Evolutionary conservation across 2,329 filamentous ascomycete genomes (phyloP).

Genomic region (Cadophora sp.): DNA sequence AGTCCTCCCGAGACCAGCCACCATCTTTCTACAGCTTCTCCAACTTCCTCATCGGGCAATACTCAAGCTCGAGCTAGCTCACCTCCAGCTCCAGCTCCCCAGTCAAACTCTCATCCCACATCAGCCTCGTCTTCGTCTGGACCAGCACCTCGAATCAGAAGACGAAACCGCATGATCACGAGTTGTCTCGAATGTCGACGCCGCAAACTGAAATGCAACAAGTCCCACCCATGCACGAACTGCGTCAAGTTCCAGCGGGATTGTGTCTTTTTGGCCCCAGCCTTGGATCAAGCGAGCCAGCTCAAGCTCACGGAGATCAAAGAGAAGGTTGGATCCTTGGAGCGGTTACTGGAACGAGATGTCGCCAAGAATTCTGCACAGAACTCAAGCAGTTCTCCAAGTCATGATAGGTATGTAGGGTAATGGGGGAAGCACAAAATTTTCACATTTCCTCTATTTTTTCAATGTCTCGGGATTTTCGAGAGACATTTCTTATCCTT

Average conservation of each 20-base stretch:
- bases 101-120: conserved; percentile 5
- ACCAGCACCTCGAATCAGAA: conserved; percentile 38
- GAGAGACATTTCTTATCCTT: too few relatives aligned
- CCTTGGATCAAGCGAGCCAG: conserved; percentile 72
- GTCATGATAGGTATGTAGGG: conserved; percentile 22
- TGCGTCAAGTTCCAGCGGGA: conserved; percentile 52
- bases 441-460: too few relatives aligned
- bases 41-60: conserved; percentile 14
- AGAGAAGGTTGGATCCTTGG: conserved; percentile 76
- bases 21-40: background rate
- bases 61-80: background rate
- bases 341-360: conserved; percentile 73
- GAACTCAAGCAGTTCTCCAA: conserved; percentile 16
- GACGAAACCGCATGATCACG: conserved; percentile 70
- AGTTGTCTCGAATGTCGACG: conserved; percentile 75
- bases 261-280: conserved; percentile 49
- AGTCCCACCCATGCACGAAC: conserved; percentile 68
- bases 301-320: conserved; percentile 78
- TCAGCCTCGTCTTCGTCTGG: conserved; percentile 26
- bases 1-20: conserved; percentile 15
- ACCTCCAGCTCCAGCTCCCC: background rate
- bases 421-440: too few relatives aligned
- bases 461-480: too few relatives aligned
- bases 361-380: conserved; percentile 57
- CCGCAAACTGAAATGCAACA: conserved; percentile 81